Percentiles rank a stretch among this genome's conserved stretches.
Evolutionary conservation across 495 filamentous ascomycete genomes (phyloP).

Genomic region (Penicillium goetzii): DNA sequence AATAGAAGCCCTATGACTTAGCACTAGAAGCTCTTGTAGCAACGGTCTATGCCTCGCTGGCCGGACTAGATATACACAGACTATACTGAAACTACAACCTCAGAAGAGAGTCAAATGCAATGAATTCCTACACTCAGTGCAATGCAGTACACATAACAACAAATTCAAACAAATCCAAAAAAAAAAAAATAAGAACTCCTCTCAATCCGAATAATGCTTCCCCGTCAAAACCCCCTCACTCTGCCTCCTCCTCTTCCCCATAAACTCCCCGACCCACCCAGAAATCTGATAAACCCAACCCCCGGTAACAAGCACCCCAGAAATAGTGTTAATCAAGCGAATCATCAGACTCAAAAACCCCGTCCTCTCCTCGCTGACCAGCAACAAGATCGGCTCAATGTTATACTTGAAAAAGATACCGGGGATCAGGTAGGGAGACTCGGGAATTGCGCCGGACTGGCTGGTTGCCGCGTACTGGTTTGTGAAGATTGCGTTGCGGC

Average conservation of each 20-base stretch:
- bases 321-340: constrained; percentile 70
- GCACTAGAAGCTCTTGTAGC: neutral
- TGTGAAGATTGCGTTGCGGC: constrained; percentile 71
- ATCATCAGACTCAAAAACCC: constrained; percentile 74
- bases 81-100: neutral
- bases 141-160: neutral
- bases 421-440: constrained; percentile 66
- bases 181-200: constrained; percentile 9
- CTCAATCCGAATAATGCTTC: constrained; percentile 46
- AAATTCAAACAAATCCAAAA: constrained; percentile 4
- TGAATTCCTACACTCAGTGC: constrained; percentile 1
- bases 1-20: neutral
- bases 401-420: constrained; percentile 99
- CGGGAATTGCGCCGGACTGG: constrained; percentile 68
- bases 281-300: constrained; percentile 65
- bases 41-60: neutral
- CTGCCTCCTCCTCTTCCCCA: constrained; percentile 46
- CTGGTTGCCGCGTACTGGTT: constrained; percentile 98
- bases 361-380: constrained; percentile 79
- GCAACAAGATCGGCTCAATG: constrained; percentile 92
- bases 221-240: constrained; percentile 64
- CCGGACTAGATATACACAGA: neutral
- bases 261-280: constrained; percentile 55
- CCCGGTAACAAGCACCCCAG: constrained; percentile 64
- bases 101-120: neutral